Evolutionary conservation across 2,329 filamentous ascomycete species (phyloP).

Genomic region (Periconia sp.): DNA sequence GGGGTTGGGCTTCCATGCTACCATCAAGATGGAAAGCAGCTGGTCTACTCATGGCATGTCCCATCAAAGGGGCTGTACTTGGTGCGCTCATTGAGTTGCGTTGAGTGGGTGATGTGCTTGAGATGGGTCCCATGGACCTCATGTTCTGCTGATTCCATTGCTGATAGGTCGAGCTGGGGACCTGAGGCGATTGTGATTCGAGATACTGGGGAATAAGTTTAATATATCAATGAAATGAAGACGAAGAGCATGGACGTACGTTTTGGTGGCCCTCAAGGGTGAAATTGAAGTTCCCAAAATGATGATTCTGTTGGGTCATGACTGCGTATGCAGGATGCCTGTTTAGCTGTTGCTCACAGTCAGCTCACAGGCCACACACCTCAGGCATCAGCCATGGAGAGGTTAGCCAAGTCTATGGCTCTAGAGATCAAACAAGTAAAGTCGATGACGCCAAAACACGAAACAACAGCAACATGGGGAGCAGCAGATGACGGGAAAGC

Average conservation of each 20-base stretch:
- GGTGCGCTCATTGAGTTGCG: conserved; percentile 14
- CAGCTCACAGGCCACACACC: not conserved
- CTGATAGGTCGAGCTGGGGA: conserved; percentile 12
- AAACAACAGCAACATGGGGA: too few relatives aligned
- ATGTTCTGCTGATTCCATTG: conserved; percentile 20
- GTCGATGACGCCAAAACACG: too few relatives aligned
- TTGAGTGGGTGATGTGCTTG: conserved; percentile 21
- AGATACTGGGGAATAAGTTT: conserved; percentile 13
- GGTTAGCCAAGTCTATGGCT: too few relatives aligned
- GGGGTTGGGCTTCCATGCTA: conserved; percentile 11
- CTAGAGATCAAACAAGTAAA: too few relatives aligned
- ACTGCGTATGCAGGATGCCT: conserved; percentile 14
- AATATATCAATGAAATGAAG: not conserved
- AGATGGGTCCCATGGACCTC: conserved; percentile 15
- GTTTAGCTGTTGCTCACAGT: conserved; percentile 7
- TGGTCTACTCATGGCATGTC: conserved; percentile 8
- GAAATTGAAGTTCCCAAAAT: conserved; percentile 12
- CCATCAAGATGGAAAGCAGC: conserved; percentile 4
- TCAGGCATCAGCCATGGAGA: too few relatives aligned
- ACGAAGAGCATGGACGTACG: conserved; percentile 9
- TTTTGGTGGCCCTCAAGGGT: conserved; percentile 11
- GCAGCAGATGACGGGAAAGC: too few relatives aligned
- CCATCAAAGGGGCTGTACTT: conserved; percentile 5
- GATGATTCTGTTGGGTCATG: conserved; percentile 29
- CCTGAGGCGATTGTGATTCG: conserved; percentile 11